Evolutionary conservation across 169 alveolate genomes (phyloP).

Genomic region (Miamiensis avidus): DNA sequence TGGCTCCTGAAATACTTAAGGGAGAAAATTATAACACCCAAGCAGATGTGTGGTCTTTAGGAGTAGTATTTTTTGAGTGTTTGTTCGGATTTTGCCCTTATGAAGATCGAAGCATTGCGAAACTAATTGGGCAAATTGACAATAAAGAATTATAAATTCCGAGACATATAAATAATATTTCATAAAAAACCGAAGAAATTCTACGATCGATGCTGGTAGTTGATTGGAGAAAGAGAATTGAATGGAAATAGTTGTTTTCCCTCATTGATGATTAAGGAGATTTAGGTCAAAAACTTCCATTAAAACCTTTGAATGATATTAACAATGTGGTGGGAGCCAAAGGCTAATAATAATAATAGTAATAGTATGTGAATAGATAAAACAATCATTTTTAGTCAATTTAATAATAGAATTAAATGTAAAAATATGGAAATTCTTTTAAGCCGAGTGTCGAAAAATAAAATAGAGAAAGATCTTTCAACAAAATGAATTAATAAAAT

Average conservation of each 20-base stretch:
- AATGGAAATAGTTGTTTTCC: slow-evolving; percentile 13
- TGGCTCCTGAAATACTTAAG: slow-evolving; percentile 80
- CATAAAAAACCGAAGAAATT: slow-evolving; percentile 33
- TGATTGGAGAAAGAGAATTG: slow-evolving; percentile 38
- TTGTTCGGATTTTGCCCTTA: slow-evolving; percentile 55
- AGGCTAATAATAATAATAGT: too few relatives aligned
- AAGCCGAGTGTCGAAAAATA: too few relatives aligned
- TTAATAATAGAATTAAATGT: too few relatives aligned
- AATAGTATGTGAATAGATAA: too few relatives aligned
- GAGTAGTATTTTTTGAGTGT: slow-evolving; percentile 69
- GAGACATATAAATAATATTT: slow-evolving; percentile 28
- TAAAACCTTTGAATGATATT: too few relatives aligned
- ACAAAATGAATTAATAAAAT: too few relatives aligned
- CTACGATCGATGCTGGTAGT: slow-evolving; percentile 27
- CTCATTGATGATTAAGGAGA: too few relatives aligned
- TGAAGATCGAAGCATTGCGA: slow-evolving; percentile 54
- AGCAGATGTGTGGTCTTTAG: slow-evolving; percentile 85
- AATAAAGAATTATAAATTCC: slow-evolving; percentile 46
- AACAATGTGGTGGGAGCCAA: too few relatives aligned
- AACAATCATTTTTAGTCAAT: too few relatives aligned
- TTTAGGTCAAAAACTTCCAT: too few relatives aligned
- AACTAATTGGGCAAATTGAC: slow-evolving; percentile 52
- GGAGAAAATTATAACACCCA: slow-evolving; percentile 71
- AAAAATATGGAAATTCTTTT: too few relatives aligned
- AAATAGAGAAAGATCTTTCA: too few relatives aligned